These are phyloP conservation scores for Gossypium thurberi DNA, from an alignment of 345 rosid species.

Conservation along the genomic window DNA sequence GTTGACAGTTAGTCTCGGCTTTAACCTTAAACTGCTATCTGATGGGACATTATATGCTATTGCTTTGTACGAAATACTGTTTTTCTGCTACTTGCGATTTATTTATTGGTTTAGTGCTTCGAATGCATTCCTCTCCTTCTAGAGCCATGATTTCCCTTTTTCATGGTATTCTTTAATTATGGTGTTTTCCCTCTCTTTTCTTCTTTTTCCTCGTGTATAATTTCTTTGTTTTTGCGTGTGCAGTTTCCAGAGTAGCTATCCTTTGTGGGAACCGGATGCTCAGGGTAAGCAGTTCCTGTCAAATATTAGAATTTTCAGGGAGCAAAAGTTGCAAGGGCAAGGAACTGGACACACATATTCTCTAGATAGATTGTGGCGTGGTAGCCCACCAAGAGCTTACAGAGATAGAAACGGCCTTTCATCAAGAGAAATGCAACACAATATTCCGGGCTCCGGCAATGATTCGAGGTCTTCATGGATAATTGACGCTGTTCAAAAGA, in stretches of 20 bases:
- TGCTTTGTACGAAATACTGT: background rate
- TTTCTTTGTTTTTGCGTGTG: conserved; percentile 16
- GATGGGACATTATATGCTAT: background rate
- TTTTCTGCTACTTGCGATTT: background rate
- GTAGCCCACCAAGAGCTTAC: conserved; percentile 37
- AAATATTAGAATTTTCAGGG: conserved; percentile 73
- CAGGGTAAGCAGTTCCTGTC: conserved; percentile 75
- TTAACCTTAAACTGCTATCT: background rate
- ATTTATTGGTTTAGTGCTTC: background rate
- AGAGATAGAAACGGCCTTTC: conserved; percentile 35
- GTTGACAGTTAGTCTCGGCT: background rate
- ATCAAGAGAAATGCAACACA: conserved; percentile 44
- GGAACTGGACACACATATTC: conserved; percentile 37
- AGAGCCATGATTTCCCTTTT: background rate
- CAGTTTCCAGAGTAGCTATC: conserved; percentile 89
- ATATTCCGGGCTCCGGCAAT: conserved; percentile 27
- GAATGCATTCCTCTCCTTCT: background rate
- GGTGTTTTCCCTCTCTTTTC: background rate
- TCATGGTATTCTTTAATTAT: background rate
- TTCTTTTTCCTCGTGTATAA: background rate
- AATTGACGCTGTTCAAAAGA: conserved; percentile 56
- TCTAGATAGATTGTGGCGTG: conserved; percentile 41
- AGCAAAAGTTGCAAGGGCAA: conserved; percentile 53
- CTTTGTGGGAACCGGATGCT: conserved; percentile 78
- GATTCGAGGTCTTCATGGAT: conserved; percentile 58